Percentiles rank a stretch among this genome's conserved stretches.
Evolutionary conservation across 768 basidiomycete genomes (phyloP).

Genomic region (Podaxis rugospora): DNA sequence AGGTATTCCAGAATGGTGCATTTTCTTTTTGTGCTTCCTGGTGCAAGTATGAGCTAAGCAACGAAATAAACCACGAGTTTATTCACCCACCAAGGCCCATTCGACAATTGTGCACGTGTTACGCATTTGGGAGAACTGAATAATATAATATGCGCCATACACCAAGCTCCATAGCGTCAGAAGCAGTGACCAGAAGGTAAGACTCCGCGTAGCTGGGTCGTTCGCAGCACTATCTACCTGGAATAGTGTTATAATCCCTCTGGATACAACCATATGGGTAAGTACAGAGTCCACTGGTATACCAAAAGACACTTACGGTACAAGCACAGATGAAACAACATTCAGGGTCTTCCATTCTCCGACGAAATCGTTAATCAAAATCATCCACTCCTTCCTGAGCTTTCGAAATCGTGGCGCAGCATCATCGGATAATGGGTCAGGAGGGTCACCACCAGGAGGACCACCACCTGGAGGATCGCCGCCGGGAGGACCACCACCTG

Average conservation of each 20-base stretch:
- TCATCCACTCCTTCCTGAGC: background rate
- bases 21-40: slow-evolving; percentile 47
- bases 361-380: background rate
- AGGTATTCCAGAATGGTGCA: slow-evolving; percentile 51
- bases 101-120: slow-evolving; percentile 56
- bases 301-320: background rate
- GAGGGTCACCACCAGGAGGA: background rate
- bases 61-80: background rate
- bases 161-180: background rate
- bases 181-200: background rate
- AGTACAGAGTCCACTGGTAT: slow-evolving; percentile 4
- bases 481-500: background rate
- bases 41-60: background rate
- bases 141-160: slow-evolving; percentile 1
- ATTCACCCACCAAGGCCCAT: slow-evolving; percentile 49
- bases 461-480: background rate
- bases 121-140: slow-evolving; percentile 13
- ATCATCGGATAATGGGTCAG: background rate
- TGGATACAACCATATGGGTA: background rate
- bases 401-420: background rate
- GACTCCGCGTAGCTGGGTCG: background rate
- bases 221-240: background rate
- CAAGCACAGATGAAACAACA: background rate
- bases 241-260: background rate
- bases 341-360: background rate